Evolutionary conservation across 1,284 basidiomycete genomes (phyloP), one percentile per base, ranked within the genome.

Genomic region (Naganishia albida): DNA sequence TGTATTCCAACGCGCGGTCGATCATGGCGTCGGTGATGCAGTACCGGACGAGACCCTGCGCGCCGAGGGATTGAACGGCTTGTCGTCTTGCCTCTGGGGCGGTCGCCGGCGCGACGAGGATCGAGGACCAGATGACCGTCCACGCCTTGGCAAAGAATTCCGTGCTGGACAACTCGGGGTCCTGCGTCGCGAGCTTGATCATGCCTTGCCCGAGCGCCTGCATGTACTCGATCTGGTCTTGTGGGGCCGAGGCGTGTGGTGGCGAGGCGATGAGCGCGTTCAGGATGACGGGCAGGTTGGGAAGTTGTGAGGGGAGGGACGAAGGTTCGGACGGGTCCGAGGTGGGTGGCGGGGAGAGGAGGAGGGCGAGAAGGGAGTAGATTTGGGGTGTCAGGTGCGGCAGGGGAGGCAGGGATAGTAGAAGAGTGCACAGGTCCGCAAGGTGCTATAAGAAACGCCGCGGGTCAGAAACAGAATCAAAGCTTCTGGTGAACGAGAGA

Each of bases 341-440:
- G 15, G 68, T 71, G 1, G 81, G 79, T 0, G 80, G 77, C 20
- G 78, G 75, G 6, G 85, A 80, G 67, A 92, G 86, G 4, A 93
- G 82, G 68, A 88, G 86, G 34, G 90, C 85, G 66, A 96, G 83
- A 54, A 91, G 84, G 34, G 87, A 86, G 75, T 92, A 95, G 20
- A 88, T 82, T 42, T 89, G 86, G 75, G 91, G 87, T 0, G 92
- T 88, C 54, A 96, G 84, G 76, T 91, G 93, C 23, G 88, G 84
- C n/a, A 91, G 81, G 56, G 88, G 87, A 39, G 92, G 90, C 39
- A 94, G 84, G 13, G 85, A 81, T 16, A 95, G 85, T 30, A 96
- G 84, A 15, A 85, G 81, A 26, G 84, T 83, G 28, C 87, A 86
- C 65, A 93, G 84, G 20, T 83, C 70, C 8, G 89, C 85, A 40